Evolutionary conservation across 1,139 yeast species (phyloP), one percentile per base, ranked within the genome.

Genomic region (Suhomyces taliae): DNA sequence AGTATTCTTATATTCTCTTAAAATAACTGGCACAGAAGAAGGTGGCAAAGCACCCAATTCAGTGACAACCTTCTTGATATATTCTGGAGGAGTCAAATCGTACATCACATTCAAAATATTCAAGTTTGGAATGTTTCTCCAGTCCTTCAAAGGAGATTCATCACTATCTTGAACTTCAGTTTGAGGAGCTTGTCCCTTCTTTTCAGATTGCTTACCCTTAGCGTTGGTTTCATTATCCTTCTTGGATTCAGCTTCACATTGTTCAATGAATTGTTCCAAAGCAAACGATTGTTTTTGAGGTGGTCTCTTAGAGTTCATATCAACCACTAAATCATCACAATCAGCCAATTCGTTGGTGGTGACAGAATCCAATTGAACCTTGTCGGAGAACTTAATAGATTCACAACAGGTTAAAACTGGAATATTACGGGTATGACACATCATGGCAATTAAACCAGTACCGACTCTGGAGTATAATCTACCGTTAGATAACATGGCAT

Each of bases 11-110:
- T 93, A 93, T 66, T 93, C 99, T 68, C 98, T 82, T 59, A 93
- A 76, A 52, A 93, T 90, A 39, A 93, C 98, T 31, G 99, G 99
- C 50, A 93, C 98, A 1, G 98, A 90, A 8, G 96, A 88, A 39
- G 99, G 96, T 7, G 99, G 99, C 55, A 95, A 76, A 6, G 96
- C 90, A 26, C 99, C 99, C 53, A 91, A 82, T 64, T 93, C 99
- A 2, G 99, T 93, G 44, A 95, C 89, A 49, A 95, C 91, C 72
- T 95, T 93, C 65, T 91, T 90, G 58, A 93, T 90, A 59, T 88
- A 89, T 55, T 85, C 90, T 15, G 97, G 96, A 34, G 97, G 98
- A 1, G 98, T 91, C 58, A 93, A 78, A 67, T 93, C 99, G 66
- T 90, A 95, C 79, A 93, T 79, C 54, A 93, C 84, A 62, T 90